These are phyloP conservation scores for Nannochloropsis oceanica DNA, from an alignment of 108 stramenopile species.

Conservation along the genomic window DNA sequence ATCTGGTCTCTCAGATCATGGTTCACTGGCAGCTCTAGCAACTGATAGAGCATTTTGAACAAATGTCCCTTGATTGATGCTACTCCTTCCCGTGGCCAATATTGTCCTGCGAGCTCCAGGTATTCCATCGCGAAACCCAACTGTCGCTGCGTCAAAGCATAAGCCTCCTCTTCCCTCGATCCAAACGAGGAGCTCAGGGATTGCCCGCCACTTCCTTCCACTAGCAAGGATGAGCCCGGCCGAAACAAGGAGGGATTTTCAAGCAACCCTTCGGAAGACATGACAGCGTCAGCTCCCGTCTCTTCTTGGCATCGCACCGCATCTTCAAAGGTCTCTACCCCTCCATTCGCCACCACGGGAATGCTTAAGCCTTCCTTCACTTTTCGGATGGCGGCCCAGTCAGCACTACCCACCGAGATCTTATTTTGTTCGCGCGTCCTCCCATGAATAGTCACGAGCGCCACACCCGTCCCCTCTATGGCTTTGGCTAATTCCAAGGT, in stretches of 20 bases:
- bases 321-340: conserved; percentile 62
- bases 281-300: conserved; percentile 71
- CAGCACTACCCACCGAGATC: conserved; percentile 46
- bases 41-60: conserved; percentile 22
- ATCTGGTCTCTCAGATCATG: conserved; percentile 13
- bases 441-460: conserved; percentile 80
- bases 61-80: conserved; percentile 12
- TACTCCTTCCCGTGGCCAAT: conserved; percentile 16
- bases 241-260: conserved; percentile 74
- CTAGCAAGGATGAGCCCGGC: not conserved
- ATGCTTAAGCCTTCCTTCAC: conserved; percentile 16
- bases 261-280: conserved; percentile 77
- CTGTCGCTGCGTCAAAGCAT: conserved; percentile 9
- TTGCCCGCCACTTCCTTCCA: not conserved
- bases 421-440: conserved; percentile 68
- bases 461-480: conserved; percentile 69
- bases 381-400: conserved; percentile 34
- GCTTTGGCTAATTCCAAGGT: conserved; percentile 54
- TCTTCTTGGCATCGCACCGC: conserved; percentile 43
- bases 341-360: conserved; percentile 75
- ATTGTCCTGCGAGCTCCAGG: conserved; percentile 55
- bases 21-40: conserved; percentile 3
- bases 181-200: not conserved
- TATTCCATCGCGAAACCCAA: conserved; percentile 49
- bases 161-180: not conserved